A percentile compares a stretch with the other conserved stretches of the same genome.
phyloP scores from a whole-genome alignment of 176 grass and related monocot species.

The Triticum timopheevii region DNA sequence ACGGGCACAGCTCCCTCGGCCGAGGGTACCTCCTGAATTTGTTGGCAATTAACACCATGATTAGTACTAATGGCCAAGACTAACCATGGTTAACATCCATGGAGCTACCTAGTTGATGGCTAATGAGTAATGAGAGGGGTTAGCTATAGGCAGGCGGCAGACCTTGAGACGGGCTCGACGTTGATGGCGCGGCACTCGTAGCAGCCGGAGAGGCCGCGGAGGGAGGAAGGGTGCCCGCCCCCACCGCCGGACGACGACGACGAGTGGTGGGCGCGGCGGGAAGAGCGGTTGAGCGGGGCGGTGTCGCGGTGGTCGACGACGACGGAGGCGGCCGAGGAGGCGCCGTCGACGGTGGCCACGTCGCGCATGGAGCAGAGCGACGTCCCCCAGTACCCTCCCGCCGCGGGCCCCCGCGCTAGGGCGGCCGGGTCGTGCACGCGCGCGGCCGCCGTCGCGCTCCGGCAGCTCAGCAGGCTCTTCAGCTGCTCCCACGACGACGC shows the following conservation, averaged over 20 bases:
- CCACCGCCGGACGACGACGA: not conserved
- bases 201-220: slow-evolving; percentile 68
- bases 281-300: slow-evolving; percentile 26
- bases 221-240: slow-evolving; percentile 29
- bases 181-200: slow-evolving; percentile 85
- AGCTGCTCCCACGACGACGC: slow-evolving; percentile 72
- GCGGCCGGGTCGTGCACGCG: slow-evolving; percentile 62
- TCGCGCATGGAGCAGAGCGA: slow-evolving; percentile 79
- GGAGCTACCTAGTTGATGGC: too few species aligned
- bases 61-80: not conserved
- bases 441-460: slow-evolving; percentile 43
- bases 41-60: not conserved
- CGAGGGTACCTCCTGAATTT: slow-evolving; percentile 63
- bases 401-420: slow-evolving; percentile 12
- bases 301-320: slow-evolving; percentile 41
- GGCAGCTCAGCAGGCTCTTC: slow-evolving; percentile 83
- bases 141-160: not conserved
- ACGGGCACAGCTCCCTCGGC: slow-evolving; percentile 61
- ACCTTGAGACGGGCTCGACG: slow-evolving; percentile 77
- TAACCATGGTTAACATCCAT: not conserved
- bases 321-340: slow-evolving; percentile 34
- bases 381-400: slow-evolving; percentile 7
- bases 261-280: slow-evolving; percentile 35
- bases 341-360: slow-evolving; percentile 47
- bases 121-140: not conserved